Evolutionary conservation across 1,139 yeast genomes (phyloP), one percentile per base, ranked within the genome.

Genomic region (Blastobotrys ciferrii): DNA sequence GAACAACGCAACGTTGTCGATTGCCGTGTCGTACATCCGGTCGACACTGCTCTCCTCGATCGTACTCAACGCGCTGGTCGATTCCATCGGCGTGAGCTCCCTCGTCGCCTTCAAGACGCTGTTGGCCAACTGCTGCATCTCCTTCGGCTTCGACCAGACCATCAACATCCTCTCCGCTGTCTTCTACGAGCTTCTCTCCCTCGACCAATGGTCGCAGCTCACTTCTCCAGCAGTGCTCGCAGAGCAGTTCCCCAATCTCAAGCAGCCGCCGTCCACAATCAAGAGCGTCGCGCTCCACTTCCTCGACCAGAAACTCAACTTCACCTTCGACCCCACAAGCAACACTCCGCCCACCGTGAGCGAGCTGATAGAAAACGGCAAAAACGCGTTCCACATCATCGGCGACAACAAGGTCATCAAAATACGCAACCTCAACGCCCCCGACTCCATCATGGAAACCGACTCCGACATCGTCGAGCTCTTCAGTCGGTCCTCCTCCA

Each of bases 121-220:
- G 19, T 60, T 87, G 23, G 95, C 95, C 1, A 81, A 83, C 13
- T 78, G 89, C 54, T 76, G 84, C 33, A 83, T 81, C 58, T 95
- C 86, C 64, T 87, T 83, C 68, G 95, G 95, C 1, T 85, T 87
- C 61, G 89, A 87, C 59, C 66, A 75, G 1, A 73, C 82, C 19
- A 67, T 84, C 55, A 73, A 74, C 51, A 83, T 85, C 2, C 62
- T 87, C 32, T 77, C 87, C 54, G 89, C 84, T 54, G 73, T 85
- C 5, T 77, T 86, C 55, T 84, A 82, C 60, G 81, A 76, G 46
- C 68, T 78, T 28, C 72, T 87, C n/a, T 65, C 81, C 31, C 73
- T 73, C 46, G 88, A 36, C 17, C 25, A 36, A n/a, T 36, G 40
- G 25, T 18, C 40, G 7, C 25, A 36, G n/a, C n/a, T 36, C 5